Evolutionary conservation across 306 rosid species (phyloP).

Genomic region (Carpinus viminea): DNA sequence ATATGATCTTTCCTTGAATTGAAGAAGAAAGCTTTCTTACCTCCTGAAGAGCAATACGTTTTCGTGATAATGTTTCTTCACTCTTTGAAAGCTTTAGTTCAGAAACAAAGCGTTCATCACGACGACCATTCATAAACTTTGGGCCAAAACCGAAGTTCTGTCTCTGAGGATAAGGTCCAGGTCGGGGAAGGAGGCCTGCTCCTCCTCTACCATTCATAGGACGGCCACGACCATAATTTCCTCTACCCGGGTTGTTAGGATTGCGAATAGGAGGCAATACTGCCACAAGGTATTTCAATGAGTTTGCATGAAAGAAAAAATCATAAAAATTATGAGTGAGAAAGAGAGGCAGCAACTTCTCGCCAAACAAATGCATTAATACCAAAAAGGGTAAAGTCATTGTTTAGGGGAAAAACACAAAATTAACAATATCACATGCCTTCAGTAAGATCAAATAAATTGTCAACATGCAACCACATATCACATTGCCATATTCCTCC

Average conservation of each 20-base stretch:
- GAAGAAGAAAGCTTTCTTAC: conserved; percentile 19
- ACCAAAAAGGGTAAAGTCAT: background rate
- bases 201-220: conserved; percentile 83
- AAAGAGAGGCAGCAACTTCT: background rate
- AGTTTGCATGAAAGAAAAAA: background rate
- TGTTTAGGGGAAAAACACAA: background rate
- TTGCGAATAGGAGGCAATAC: conserved; percentile 48
- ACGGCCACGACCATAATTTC: conserved; percentile 51
- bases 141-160: conserved; percentile 68
- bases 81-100: conserved; percentile 85
- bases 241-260: conserved; percentile 41
- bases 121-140: conserved; percentile 66
- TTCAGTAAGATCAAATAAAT: background rate
- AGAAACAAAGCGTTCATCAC: conserved; percentile 81
- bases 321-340: background rate
- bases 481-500: background rate
- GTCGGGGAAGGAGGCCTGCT: conserved; percentile 89
- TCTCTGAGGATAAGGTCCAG: conserved; percentile 88
- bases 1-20: too few relatives aligned
- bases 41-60: conserved; percentile 61
- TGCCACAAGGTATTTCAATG: conserved; percentile 18
- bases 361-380: background rate
- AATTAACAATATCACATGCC: background rate
- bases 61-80: conserved; percentile 61
- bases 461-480: background rate